A percentile compares a stretch with the other conserved stretches of the same genome.
Conservation (phyloP, 495 filamentous ascomycete species). For the Penicillium ucsense region DNA sequence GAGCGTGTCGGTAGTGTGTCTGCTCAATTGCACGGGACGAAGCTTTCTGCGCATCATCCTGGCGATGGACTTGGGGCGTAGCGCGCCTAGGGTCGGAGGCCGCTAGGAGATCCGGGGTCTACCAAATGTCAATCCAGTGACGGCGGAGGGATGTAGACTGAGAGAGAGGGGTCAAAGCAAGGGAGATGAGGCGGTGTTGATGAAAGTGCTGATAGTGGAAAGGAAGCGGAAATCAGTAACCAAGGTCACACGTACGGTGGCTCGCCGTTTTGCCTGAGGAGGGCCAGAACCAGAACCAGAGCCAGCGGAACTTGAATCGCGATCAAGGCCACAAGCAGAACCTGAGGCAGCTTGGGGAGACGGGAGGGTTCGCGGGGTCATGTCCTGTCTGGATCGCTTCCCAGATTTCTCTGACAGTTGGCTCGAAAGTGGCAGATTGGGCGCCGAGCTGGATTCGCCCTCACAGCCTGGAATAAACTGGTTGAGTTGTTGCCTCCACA, state of each 20-base stretch:
- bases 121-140: conserved; percentile 40
- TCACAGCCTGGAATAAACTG: conserved; percentile 29
- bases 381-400: conserved; percentile 38
- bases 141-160: conserved; percentile 9
- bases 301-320: conserved; percentile 23
- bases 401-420: conserved; percentile 20
- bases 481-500: conserved; percentile 34
- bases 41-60: conserved; percentile 14
- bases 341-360: background rate
- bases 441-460: conserved; percentile 6
- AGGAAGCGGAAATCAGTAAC: conserved; percentile 31
- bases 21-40: conserved; percentile 8
- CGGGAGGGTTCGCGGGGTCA: conserved; percentile 34
- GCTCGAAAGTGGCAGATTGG: background rate
- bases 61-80: conserved; percentile 26
- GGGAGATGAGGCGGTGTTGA: conserved; percentile 12
- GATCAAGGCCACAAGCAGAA: conserved; percentile 1
- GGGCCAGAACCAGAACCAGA: conserved; percentile 25
- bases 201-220: background rate
- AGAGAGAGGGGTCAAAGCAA: conserved; percentile 16
- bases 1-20: conserved; percentile 23
- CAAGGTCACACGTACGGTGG: conserved; percentile 42
- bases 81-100: conserved; percentile 24
- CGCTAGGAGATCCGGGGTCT: conserved; percentile 37
- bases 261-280: conserved; percentile 39